Base-by-base conservation (phyloP, 2,329 filamentous ascomycete genomes). In the Penicillium freii region DNA sequence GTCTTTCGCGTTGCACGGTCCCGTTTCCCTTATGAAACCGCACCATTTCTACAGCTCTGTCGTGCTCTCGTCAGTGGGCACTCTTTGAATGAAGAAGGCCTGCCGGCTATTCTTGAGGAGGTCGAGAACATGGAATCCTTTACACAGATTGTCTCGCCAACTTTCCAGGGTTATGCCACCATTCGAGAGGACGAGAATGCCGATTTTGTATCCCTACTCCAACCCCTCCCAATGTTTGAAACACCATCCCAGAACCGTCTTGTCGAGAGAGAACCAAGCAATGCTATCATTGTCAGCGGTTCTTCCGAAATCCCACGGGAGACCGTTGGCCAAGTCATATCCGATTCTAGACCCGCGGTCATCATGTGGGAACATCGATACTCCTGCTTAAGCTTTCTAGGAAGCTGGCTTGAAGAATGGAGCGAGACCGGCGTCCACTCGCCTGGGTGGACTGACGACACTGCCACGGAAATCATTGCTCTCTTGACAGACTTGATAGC, bases 111-210 rank as follows among this genome's bases (percentile, higher is more conserved):
- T 10, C 74, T 88, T 38, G 77, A 82, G n/a, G 79, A 88, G 54
- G 79, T 97, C 13, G 84, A 87, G 56, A 82, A 81, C 56, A 88
- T 92, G 53, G 83, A 85, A 1, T 88, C 84, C 7, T 84, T 97
- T 54, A 96, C 93, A 29, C 87, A 95, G 63, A 80, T 83, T 13
- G 81, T 96, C n/a, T 87, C 90, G 0, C 75, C 82, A 0, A 75
- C 83, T 33, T 96, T 96, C 71, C 82, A 83, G 42, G 84, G 84
- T 36, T 97, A 95, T 66, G 84, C 87, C 59, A 85, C 92, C 13
- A 86, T 89, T 39, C 86, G 89, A 52, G 92, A 97, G 74, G 91
- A 96, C 62, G 90, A 94, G 58, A 92, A 94, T 63, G 86, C 85
- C 27, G 94, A 95, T 66, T 85, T 85, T 19, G 89, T 97, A 59